Percentiles rank a stretch among this genome's conserved stretches.
These are phyloP conservation scores for Fistulifera pelliculosa DNA, from an alignment of 108 stramenopile species.

Conservation along the genomic window DNA sequence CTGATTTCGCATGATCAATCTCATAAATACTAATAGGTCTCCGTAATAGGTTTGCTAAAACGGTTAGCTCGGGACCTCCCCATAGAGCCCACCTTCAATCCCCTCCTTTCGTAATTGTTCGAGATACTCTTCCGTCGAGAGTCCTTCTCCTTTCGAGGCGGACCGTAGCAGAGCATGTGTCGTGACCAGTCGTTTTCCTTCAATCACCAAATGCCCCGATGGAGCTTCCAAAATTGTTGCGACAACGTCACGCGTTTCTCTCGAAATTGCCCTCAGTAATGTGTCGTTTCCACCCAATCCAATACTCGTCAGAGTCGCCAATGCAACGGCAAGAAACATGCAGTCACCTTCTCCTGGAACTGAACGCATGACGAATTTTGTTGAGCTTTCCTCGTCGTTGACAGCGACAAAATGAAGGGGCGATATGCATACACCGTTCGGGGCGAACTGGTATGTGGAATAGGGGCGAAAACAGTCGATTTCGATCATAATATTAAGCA, in stretches of 20 bases:
- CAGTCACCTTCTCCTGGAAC: constrained; percentile 74
- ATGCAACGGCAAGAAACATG: constrained; percentile 59
- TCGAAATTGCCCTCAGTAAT: constrained; percentile 27
- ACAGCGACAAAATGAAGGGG: constrained; percentile 14
- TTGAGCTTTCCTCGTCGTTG: constrained; percentile 4
- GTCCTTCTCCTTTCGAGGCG: constrained; percentile 41
- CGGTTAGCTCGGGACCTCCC: constrained; percentile 75
- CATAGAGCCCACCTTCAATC: constrained; percentile 49
- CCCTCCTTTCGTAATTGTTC: constrained; percentile 34
- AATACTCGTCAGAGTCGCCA: constrained; percentile 49
- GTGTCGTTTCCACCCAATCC: constrained; percentile 36
- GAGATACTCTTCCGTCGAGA: constrained; percentile 45
- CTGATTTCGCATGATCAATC: constrained; percentile 11
- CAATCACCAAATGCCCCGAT: constrained; percentile 37
- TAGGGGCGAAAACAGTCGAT: no score
- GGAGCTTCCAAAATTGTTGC: constrained; percentile 44
- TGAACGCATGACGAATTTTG: constrained; percentile 45
- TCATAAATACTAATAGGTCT: constrained; percentile 79
- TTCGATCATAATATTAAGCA: no score
- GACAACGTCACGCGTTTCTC: constrained; percentile 43
- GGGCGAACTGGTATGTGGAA: constrained; percentile 14
- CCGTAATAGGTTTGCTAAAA: constrained; percentile 56
- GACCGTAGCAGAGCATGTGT: constrained; percentile 34
- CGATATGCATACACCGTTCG: constrained; percentile 24
- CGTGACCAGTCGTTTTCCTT: constrained; percentile 33